Conservation (phyloP, 2,329 filamentous ascomycete genomes). For the Macrophomina pseudophaseolina region DNA sequence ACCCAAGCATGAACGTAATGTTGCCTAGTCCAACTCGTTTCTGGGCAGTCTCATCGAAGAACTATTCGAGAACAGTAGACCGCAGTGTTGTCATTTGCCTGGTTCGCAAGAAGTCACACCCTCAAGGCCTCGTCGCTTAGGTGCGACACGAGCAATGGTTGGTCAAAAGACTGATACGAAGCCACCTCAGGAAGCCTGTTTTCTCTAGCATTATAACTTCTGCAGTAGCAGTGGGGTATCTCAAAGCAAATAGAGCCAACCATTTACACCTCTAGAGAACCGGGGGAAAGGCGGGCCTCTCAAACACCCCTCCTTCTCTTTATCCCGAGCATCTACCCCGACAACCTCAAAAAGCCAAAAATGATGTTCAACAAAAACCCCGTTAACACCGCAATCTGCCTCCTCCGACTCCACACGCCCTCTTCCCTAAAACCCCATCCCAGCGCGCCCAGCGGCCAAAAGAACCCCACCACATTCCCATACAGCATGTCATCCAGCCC, state of each 20-base stretch:
- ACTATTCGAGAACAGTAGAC: too few species aligned
- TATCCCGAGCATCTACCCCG: background rate
- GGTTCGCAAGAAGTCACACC: too few species aligned
- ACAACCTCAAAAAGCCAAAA: conserved; percentile 69
- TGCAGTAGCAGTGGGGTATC: conserved; percentile 23
- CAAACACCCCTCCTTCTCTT: background rate
- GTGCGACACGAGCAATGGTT: too few species aligned
- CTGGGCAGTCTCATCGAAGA: too few species aligned
- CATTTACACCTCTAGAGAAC: background rate
- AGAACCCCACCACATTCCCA: conserved; percentile 89
- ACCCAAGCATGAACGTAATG: background rate
- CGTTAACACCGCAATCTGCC: conserved; percentile 84
- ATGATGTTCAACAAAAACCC: conserved; percentile 80
- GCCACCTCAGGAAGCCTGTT: too few species aligned
- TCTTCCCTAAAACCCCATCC: conserved; percentile 87
- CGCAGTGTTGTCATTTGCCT: too few species aligned
- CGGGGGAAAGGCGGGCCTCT: too few species aligned
- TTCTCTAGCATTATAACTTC: background rate
- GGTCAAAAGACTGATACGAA: too few species aligned
- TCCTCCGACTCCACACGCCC: conserved; percentile 82
- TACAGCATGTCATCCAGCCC: conserved; percentile 84
- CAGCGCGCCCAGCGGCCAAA: conserved; percentile 88
- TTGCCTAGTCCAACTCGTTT: too few species aligned
- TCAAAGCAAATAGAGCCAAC: background rate
- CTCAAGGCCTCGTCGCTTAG: too few species aligned